phyloP scores from a whole-genome alignment of 257 asterid species.

The Ocimum tenuiflorum region DNA sequence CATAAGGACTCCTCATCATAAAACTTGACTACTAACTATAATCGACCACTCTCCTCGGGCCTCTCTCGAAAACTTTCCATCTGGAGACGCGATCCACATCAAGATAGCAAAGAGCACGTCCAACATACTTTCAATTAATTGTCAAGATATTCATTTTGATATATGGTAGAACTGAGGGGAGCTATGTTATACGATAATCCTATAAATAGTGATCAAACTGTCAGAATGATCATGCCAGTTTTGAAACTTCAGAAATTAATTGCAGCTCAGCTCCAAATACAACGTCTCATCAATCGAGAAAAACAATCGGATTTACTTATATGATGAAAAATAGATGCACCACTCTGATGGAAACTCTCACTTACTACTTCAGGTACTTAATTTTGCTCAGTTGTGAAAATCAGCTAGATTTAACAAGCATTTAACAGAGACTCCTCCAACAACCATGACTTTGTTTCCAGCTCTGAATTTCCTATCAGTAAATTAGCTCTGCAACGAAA shows the following conservation, averaged over 20 bases:
- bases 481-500: not conserved
- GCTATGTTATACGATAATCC: not conserved
- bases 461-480: not conserved
- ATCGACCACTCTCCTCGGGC: too few species aligned
- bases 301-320: not conserved
- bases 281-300: not conserved
- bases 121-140: not conserved
- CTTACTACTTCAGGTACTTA: not conserved
- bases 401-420: not conserved
- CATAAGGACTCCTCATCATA: too few species aligned
- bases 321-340: not conserved
- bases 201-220: not conserved
- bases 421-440: not conserved
- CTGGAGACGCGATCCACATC: too few species aligned
- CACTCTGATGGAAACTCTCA: not conserved
- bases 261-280: not conserved
- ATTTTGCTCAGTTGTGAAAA: not conserved
- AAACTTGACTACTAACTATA: too few species aligned
- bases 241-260: not conserved
- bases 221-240: not conserved
- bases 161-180: not conserved
- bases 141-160: not conserved
- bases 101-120: not conserved
- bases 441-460: not conserved
- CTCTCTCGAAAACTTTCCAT: too few species aligned